Base-by-base conservation (phyloP, 2,329 filamentous ascomycete genomes). In the Claviceps capensis region DNA sequence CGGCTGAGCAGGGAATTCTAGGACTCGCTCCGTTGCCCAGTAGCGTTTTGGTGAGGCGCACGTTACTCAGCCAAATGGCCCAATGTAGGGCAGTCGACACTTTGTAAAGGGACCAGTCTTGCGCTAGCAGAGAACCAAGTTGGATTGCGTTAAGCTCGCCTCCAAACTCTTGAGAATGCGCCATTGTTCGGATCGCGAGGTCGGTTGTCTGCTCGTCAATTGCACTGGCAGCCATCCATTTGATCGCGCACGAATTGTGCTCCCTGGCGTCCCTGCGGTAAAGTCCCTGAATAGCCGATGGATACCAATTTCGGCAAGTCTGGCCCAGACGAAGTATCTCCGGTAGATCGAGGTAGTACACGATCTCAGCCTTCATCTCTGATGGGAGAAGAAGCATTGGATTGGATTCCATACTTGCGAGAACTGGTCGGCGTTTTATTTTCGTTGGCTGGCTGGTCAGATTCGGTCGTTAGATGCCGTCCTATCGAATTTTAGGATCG, bases 21-120 rank as follows among this genome's bases (percentile, higher is more conserved):
- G 37, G 11, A 2, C 8, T 19, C 4, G 52, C 48, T 30, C 48
- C 52, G n/a, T 17, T 30, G 2, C 44, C 13, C 11, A 54, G 37
- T 11, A 54, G 26, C 3, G 5, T 16, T 34, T 22, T 8, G 30
- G 45, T 42, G n/a, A 49, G 7, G 11, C 26, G 22, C 4, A n/a
- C 2, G 5, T 48, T 47, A 1, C 34, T 9, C 5, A 6, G 30
- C 7, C 36, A 23, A 2, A 47, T 19, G 23, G 52, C 52, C 26
- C 38, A 49, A 41, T 54, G 49, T 9, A 54, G n/a, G 5, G 49
- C 36, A 11, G 52, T 49, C 26, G 46, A 30, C 8, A 14, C 22
- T 44, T 50, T 7, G 26, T 36, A 23, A 11, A 14, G 5, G 16
- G 41, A 23, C 17, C 2, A 4, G 23, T 30, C 38, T 6, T 4